phyloP scores from a whole-genome alignment of 805 yeast species.

The Ogataea methylovora region DNA sequence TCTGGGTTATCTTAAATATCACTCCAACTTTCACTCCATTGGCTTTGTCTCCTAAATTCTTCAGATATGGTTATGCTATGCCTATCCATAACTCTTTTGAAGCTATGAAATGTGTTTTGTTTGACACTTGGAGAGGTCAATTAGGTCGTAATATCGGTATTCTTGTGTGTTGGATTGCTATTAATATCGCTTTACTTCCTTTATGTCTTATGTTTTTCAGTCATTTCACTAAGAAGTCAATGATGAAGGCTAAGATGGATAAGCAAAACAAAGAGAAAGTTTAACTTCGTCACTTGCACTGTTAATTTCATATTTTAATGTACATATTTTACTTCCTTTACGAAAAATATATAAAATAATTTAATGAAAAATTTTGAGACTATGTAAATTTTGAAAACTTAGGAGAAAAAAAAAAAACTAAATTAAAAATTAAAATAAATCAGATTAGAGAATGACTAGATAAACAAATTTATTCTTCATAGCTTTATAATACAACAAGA shows the following conservation, averaged over 20 bases:
- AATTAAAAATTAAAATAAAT: no score
- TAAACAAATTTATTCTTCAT: no score
- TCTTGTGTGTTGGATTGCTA: conserved; percentile 50
- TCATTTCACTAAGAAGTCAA: conserved; percentile 21
- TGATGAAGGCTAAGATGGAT: no score
- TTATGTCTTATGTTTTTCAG: conserved; percentile 36
- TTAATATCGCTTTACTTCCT: conserved; percentile 38
- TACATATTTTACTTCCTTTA: no score
- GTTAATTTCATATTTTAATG: no score
- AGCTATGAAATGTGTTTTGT: conserved; percentile 50
- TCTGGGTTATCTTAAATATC: conserved; percentile 63
- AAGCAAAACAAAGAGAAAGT: no score
- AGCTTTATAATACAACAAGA: conserved; percentile 6
- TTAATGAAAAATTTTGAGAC: no score
- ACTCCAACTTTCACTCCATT: conserved; percentile 64
- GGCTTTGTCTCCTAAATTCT: conserved; percentile 49
- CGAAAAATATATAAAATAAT: no score
- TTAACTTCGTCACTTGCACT: no score
- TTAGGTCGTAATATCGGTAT: conserved; percentile 58
- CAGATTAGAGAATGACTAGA: no score
- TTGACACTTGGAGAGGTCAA: conserved; percentile 47
- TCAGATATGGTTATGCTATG: conserved; percentile 56
- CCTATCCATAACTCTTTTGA: conserved; percentile 66
- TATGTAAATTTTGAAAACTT: no score
- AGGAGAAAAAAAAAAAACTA: no score